These are phyloP conservation scores for Exophiala mesophila DNA, from an alignment of 2,329 filamentous ascomycete species.

Conservation along the genomic window DNA sequence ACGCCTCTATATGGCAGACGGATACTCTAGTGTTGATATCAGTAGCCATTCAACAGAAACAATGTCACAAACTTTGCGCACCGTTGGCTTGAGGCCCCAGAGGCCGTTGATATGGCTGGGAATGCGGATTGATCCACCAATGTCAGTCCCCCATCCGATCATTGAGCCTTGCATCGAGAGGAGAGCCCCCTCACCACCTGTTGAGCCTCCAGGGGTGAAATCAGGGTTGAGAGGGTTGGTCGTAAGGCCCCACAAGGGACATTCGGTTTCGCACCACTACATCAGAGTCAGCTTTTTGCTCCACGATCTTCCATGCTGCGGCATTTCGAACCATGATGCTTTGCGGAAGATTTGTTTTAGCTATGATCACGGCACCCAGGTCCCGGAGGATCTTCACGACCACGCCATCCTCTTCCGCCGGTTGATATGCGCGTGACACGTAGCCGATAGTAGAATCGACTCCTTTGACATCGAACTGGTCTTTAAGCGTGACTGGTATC, in stretches of 20 bases:
- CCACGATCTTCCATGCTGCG: too few species aligned
- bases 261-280: slow-evolving; percentile 53
- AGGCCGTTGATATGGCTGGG: slow-evolving; percentile 45
- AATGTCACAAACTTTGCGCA: slow-evolving; percentile 31
- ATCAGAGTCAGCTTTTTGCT: slow-evolving; percentile 43
- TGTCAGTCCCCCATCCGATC: slow-evolving; percentile 48
- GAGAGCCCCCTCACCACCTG: slow-evolving; percentile 41
- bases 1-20: slow-evolving; percentile 56
- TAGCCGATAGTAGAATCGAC: slow-evolving; percentile 57
- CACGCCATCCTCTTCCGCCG: slow-evolving; percentile 46
- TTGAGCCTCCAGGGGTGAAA: slow-evolving; percentile 46
- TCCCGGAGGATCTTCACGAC: slow-evolving; percentile 46
- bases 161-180: slow-evolving; percentile 39
- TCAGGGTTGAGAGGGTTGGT: slow-evolving; percentile 40
- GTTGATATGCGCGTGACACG: slow-evolving; percentile 28
- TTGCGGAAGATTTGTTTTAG: slow-evolving; percentile 49
- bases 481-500: slow-evolving; percentile 54
- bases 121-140: slow-evolving; percentile 49
- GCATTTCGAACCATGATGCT: slow-evolving; percentile 47
- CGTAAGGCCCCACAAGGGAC: slow-evolving; percentile 48
- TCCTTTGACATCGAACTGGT: slow-evolving; percentile 58
- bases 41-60: background rate
- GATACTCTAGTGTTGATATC: slow-evolving; percentile 13
- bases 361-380: slow-evolving; percentile 50
- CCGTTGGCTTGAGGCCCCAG: slow-evolving; percentile 48